Base-by-base conservation (phyloP, 2,329 filamentous ascomycete genomes). In the Beauveria rudraprayagi region DNA sequence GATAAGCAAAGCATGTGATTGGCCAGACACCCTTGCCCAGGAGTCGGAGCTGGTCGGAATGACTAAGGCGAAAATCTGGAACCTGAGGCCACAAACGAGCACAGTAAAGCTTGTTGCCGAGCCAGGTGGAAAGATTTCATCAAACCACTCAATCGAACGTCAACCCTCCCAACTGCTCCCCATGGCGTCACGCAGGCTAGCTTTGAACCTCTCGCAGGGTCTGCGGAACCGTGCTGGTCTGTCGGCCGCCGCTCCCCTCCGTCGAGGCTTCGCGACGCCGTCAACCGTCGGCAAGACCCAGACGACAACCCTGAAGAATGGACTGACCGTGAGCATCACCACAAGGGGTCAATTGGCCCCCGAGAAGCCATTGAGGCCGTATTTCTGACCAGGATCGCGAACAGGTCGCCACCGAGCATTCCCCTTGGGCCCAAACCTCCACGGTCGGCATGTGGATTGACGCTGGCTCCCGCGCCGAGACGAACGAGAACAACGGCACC, bases 361-460 rank as follows among this genome's bases (percentile, higher is more conserved):
- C 67, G 61, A 55, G n/a, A 62, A 60, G 40, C 61, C 60, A 60
- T 63, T 63, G 40, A 55, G 44, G 60, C 63, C 68, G 60, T 66
- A 62, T 50, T 37, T 63, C 70, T 73, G 64, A 76, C 67, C 22
- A 37, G 34, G 41, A 26, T 54, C 53, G 17, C 47, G 43, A 37
- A 62, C 75, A 97, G 93, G 92, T 99, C 76, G 94, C 94, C 69
- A 96, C 94, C 70, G 93, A 99, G 78, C 90, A 97, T 83, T 97
- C 92, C 67, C 94, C 93, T 71, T 97, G 92, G 84, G 93, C 93
- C 72, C 92, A 97, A 83, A 97, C 94, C 65, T 96, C 92, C 72
- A 97, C 93, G 61, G 92, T 97, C 72, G 94, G 94, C 76, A 91
- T 99, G 68, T 99, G 94, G 92, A 99, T 99, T 77, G 95, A 99